These are phyloP conservation scores for Solanum sparsipilum DNA, from an alignment of 257 asterid genomes.

Conservation along the genomic window DNA sequence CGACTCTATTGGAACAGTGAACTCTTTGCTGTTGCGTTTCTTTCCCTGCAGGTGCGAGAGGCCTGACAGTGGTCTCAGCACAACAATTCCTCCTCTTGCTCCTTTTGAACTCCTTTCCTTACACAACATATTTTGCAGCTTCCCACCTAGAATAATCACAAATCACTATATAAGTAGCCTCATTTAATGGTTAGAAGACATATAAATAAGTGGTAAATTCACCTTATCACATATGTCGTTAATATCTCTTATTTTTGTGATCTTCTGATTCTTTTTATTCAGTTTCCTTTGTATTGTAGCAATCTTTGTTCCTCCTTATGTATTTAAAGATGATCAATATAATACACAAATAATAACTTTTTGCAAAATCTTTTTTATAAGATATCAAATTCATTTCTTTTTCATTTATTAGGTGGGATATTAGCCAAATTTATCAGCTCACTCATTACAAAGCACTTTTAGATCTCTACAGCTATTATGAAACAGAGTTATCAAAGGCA, in stretches of 20 bases:
- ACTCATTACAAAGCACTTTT: neutral
- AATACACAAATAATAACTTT: too few species aligned
- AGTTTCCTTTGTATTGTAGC: neutral
- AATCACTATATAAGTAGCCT: neutral
- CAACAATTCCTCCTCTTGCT: neutral
- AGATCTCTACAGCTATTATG: neutral
- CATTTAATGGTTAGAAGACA: neutral
- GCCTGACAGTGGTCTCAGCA: neutral
- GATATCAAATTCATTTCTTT: neutral
- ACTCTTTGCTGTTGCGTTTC: too few species aligned
- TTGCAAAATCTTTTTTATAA: neutral
- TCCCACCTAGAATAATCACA: neutral
- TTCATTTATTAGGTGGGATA: neutral
- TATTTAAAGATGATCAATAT: neutral
- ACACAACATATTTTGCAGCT: neutral
- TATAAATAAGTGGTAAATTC: neutral
- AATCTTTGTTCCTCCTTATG: neutral
- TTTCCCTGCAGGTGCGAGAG: too few species aligned
- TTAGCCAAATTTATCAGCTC: neutral
- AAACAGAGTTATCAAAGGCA: neutral
- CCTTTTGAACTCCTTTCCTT: neutral
- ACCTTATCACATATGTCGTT: neutral
- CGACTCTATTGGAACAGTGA: too few species aligned
- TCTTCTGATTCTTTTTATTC: neutral
- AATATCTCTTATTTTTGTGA: neutral